These are phyloP conservation scores for Diutina rugosa DNA, from an alignment of 1,139 yeast genomes.

Conservation along the genomic window DNA sequence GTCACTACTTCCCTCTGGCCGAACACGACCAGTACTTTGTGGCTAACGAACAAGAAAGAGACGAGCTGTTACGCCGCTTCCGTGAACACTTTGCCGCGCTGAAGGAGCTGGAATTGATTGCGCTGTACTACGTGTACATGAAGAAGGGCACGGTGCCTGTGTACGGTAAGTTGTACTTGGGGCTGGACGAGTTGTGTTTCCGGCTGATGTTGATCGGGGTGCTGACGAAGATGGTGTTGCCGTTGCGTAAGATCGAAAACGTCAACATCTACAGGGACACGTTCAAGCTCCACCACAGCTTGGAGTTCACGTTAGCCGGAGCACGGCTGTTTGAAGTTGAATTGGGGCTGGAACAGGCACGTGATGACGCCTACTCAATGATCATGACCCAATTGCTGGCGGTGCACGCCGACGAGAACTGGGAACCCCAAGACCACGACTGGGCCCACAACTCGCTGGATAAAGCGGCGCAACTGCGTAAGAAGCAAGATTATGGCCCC, in stretches of 20 bases:
- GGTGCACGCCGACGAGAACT: background rate
- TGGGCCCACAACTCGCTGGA: constrained; percentile 1
- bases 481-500: background rate
- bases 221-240: constrained; percentile 73
- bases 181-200: constrained; percentile 57
- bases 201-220: constrained; percentile 72
- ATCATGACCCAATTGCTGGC: constrained; percentile 38
- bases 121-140: constrained; percentile 63
- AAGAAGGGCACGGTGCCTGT: constrained; percentile 53
- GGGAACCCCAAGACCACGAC: background rate
- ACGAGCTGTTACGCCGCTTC: constrained; percentile 39
- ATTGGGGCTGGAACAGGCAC: constrained; percentile 47
- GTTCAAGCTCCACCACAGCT: constrained; percentile 37
- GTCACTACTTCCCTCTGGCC: constrained; percentile 35
- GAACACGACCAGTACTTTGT: constrained; percentile 36
- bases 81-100: constrained; percentile 53
- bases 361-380: constrained; percentile 63
- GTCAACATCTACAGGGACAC: constrained; percentile 37
- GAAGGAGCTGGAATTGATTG: constrained; percentile 36
- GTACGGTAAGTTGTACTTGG: constrained; percentile 73
- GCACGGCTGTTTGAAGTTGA: constrained; percentile 69
- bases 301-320: constrained; percentile 56
- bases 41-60: constrained; percentile 25
- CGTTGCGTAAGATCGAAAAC: constrained; percentile 57
- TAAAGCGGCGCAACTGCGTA: background rate